Evolutionary conservation across 176 grass and related monocot species (phyloP).

Genomic region (Aegilops tauschii): DNA sequence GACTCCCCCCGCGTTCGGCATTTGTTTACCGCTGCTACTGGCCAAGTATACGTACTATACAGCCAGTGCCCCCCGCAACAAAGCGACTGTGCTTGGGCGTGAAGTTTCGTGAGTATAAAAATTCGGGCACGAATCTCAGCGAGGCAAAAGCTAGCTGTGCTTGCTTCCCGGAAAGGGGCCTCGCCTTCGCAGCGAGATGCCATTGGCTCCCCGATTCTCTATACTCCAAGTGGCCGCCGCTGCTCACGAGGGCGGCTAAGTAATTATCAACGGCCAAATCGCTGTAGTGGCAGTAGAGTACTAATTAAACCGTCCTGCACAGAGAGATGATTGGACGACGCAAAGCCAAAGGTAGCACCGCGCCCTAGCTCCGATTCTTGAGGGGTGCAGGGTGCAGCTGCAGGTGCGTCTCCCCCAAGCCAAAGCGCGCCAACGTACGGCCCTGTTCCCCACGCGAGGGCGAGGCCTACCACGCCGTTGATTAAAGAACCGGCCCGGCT

Average conservation of each 20-base stretch:
- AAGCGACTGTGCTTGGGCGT: neutral
- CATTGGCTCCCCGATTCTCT: neutral
- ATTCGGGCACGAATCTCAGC: neutral
- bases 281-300: too few species aligned
- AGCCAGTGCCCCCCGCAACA: neutral
- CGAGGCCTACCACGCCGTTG: neutral
- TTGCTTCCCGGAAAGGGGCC: constrained; percentile 50
- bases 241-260: neutral
- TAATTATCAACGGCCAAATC: neutral
- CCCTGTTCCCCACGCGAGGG: neutral
- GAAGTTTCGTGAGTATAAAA: neutral
- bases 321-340: neutral
- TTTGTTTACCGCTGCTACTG: neutral
- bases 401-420: constrained; percentile 13
- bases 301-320: neutral
- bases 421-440: neutral
- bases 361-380: neutral
- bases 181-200: neutral
- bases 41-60: too few species aligned
- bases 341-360: neutral
- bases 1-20: neutral
- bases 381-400: neutral
- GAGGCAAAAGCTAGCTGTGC: neutral
- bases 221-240: neutral
- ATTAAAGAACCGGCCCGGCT: neutral